These are phyloP conservation scores for Parascedosporium putredinis DNA, from an alignment of 2,329 filamentous ascomycete genomes.

Conservation along the genomic window DNA sequence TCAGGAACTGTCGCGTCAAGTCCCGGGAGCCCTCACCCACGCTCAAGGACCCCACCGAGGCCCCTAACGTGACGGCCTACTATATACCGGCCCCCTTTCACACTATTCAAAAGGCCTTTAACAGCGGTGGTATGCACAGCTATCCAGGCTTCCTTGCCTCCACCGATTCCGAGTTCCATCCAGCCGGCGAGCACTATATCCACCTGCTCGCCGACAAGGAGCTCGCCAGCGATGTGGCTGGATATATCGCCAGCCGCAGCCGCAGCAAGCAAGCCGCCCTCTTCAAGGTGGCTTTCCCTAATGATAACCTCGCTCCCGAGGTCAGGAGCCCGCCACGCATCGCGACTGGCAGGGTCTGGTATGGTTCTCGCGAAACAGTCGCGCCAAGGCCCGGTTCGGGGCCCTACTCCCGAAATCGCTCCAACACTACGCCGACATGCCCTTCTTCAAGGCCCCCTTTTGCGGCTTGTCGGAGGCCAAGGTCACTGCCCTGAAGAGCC, in stretches of 20 bases:
- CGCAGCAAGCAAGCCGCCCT: constrained; percentile 4
- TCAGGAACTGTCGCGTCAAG: neutral
- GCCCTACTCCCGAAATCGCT: neutral
- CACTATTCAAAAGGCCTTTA: neutral
- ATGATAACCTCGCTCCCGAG: neutral
- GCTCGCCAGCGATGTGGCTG: neutral
- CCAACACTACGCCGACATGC: neutral
- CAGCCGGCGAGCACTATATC: constrained; percentile 4
- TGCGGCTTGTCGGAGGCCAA: constrained; percentile 7
- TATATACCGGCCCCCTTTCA: neutral
- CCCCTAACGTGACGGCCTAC: neutral
- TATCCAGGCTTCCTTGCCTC: constrained; percentile 1
- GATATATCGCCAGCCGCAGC: constrained; percentile 2
- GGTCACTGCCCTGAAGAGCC: neutral
- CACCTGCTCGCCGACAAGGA: constrained; percentile 4
- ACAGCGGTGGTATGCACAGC: neutral
- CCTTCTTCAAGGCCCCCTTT: constrained; percentile 2
- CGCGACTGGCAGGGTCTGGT: constrained; percentile 4
- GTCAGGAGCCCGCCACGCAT: neutral
- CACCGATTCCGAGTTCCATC: constrained; percentile 2
- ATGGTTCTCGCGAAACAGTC: constrained; percentile 4
- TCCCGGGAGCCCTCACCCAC: neutral
- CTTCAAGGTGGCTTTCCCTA: neutral
- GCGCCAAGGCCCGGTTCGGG: neutral
- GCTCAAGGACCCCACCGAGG: neutral